Base-by-base conservation (phyloP, 495 filamentous ascomycete genomes). In the Xylaria curta region DNA sequence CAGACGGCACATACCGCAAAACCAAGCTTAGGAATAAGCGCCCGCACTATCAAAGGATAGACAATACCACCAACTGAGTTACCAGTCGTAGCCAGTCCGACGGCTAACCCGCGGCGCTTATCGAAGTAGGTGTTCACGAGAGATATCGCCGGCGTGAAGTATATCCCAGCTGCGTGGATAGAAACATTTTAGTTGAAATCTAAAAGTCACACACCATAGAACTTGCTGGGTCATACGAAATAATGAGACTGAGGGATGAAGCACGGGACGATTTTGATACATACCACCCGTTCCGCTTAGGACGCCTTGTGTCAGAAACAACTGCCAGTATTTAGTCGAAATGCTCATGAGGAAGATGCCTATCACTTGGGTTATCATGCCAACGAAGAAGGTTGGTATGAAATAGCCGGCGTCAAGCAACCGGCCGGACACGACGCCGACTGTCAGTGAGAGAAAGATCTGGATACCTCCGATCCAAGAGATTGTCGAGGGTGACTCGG, bases 271-370 rank as follows among this genome's bases (percentile, higher is more conserved):
- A 42, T 42, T 42, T 40, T 42, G 6, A 42, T 42, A 42, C 38
- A 42, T 42, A 42, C 38, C 38, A 0, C 91, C 93, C 17, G 96
- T 73, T 0, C 94, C 94, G 62, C 87, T 86, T 21, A 89, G 87
- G 21, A 97, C 88, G 78, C 94, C 95, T 76, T 97, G 95, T 0
- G 94, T 87, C 1, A 98, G 85, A 73, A 98, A 89, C 0, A 97
- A 75, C 69, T 96, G 93, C 90, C 91, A 96, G 77, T 91, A 93
- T 64, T 84, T 74, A 1, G 87, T 91, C 31, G 88, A 89, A 10
- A 92, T 78, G 10, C 89, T 90, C 21, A 92, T 91, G 4, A 89
- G 85, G 80, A 97, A 95, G 61, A 94, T 89, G 49, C 91, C 89
- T 13, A 94, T 76, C 12, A 91, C 61, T 71, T 89, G 85, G 59